Conservation (phyloP, 139 green algal genomes). For the Raphidocelis subcapitata region DNA sequence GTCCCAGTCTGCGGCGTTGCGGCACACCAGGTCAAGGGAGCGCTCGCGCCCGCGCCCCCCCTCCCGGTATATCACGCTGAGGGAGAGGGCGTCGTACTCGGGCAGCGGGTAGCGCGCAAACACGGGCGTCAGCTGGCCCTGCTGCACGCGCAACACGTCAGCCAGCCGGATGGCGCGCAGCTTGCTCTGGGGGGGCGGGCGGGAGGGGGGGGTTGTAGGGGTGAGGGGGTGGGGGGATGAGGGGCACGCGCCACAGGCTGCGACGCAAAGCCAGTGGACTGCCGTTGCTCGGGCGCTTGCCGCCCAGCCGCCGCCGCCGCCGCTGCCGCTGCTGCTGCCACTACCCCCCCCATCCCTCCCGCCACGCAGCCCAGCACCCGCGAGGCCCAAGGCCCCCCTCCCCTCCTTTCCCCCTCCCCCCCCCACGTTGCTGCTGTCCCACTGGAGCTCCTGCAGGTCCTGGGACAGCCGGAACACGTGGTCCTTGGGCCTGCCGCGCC, state of each 20-base stretch:
- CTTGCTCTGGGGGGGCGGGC: conserved; percentile 30
- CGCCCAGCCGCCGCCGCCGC: neutral
- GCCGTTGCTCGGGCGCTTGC: neutral
- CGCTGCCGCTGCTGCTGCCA: neutral
- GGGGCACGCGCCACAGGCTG: neutral
- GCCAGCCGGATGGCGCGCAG: conserved; percentile 29
- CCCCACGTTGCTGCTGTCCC: conserved; percentile 55
- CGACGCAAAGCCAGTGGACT: neutral
- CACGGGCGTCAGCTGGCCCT: conserved; percentile 63
- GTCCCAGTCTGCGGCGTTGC: conserved; percentile 46
- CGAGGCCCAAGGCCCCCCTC: neutral
- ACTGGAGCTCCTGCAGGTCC: conserved; percentile 66
- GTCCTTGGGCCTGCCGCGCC: conserved; percentile 72
- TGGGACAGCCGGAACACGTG: conserved; percentile 71
- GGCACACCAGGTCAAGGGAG: conserved; percentile 73
- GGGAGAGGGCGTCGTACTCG: conserved; percentile 40
- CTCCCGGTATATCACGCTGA: conserved; percentile 74
- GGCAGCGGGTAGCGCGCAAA: conserved; percentile 62
- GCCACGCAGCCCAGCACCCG: neutral
- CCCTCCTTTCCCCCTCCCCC: neutral
- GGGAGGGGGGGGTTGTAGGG: neutral
- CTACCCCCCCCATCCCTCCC: neutral
- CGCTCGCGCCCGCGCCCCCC: conserved; percentile 30
- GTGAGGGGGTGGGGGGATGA: neutral
- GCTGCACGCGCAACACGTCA: conserved; percentile 27